Evolutionary conservation across 202 grass and related monocot species (phyloP).

Genomic region (Carex arenaria): DNA sequence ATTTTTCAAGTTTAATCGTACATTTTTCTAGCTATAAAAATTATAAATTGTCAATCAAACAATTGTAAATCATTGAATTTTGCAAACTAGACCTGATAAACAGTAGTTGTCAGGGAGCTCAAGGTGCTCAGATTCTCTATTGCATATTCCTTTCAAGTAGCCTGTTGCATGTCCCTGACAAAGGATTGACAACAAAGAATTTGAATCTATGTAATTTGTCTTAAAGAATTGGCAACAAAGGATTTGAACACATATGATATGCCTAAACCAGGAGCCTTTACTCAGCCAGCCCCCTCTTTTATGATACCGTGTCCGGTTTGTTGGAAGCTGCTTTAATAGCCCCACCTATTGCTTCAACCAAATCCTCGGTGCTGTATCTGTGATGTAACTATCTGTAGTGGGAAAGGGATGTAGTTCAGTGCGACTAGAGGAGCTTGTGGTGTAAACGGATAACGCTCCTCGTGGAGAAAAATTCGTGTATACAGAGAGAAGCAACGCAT

Average conservation of each 20-base stretch:
- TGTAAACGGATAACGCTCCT: constrained; percentile 5
- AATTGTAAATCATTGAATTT: too few species aligned
- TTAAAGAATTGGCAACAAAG: not conserved
- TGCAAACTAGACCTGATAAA: too few species aligned
- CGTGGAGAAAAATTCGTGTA: not conserved
- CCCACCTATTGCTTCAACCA: not conserved
- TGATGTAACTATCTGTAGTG: not conserved
- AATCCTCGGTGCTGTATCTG: not conserved
- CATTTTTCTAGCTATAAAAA: too few species aligned
- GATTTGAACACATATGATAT: not conserved
- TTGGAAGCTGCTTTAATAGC: not conserved
- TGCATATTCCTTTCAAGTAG: too few species aligned
- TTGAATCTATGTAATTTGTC: not conserved
- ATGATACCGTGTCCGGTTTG: not conserved
- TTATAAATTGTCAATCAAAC: too few species aligned
- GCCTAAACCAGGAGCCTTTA: not conserved
- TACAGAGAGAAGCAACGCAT: not conserved
- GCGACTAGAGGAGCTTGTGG: not conserved
- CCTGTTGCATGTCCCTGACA: too few species aligned
- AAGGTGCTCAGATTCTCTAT: too few species aligned
- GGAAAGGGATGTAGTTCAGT: not conserved
- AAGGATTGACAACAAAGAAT: not conserved
- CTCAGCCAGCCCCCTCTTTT: not conserved
- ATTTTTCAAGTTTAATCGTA: too few species aligned
- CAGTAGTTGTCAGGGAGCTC: too few species aligned